Evolutionary conservation across 2,329 filamentous ascomycete genomes (phyloP), one percentile per base, ranked within the genome.

Genomic region (Aspergillus sclerotialis): DNA sequence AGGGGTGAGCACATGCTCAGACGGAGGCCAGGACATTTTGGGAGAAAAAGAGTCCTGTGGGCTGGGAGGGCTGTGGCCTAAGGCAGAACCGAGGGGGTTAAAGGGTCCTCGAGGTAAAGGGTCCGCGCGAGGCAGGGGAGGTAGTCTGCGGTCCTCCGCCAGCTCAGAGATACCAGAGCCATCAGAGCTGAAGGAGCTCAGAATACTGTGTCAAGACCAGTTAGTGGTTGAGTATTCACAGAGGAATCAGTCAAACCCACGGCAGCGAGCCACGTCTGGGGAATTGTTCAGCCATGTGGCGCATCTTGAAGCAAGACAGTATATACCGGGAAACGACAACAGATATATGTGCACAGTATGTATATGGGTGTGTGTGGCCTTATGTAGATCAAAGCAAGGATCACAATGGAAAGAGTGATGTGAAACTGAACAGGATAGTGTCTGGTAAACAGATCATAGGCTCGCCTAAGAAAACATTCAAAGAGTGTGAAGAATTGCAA

Each of bases 31-130:
- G 12, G 48, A 39, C 1, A 55, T 53, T 36, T 58, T 61, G 46
- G 50, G 45, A 12, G 56, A 53, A 36, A 61, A 55, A 1, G 52
- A 34, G 2, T 62, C 59, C 32, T 63, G 58, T 3, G 52, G 42
- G 10, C 50, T 50, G 3, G 57, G 52, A 8, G 60, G 59, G 18
- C 49, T 60, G 12, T 55, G 55, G 25, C 49, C 43, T 30, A 55
- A 45, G 12, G 48, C 56, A 18, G 47, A 39, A 5, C 49, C 49
- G 45, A 62, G 59, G 2, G 53, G 54, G 28, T 56, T 61, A 46
- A 63, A 63, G 13, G 58, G 56, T 6, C 60, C 60, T 13, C 57
- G 56, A 28, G 59, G 60, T 30, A 60, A 32, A 25, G 60, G 60
- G 32, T 62, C 54, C 24, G 54, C 53, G 13, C 50, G 56, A 23